Percentiles rank a stretch among this genome's conserved stretches.
Evolutionary conservation across 1,284 basidiomycete genomes (phyloP).

Genomic region (Fomitiporia mediterranea): DNA sequence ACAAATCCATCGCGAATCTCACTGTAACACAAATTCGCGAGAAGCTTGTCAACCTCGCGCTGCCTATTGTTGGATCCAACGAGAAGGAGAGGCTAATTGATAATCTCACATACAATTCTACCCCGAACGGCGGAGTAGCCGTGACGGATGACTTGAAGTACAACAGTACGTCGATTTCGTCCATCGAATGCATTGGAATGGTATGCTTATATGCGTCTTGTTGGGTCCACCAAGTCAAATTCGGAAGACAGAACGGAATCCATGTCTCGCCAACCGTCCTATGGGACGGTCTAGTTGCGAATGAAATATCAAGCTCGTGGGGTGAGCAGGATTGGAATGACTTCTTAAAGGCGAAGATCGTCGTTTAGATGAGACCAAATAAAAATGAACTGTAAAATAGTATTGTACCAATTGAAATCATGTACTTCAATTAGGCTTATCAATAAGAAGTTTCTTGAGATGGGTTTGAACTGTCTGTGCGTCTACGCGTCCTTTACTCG

Average conservation of each 20-base stretch:
- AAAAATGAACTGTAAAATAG: not conserved
- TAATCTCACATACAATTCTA: slow-evolving; percentile 57
- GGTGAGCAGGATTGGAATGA: slow-evolving; percentile 80
- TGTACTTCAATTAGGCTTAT: slow-evolving; percentile 2
- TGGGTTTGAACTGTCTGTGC: slow-evolving; percentile 44
- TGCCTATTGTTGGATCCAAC: slow-evolving; percentile 42
- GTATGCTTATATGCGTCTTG: slow-evolving; percentile 1
- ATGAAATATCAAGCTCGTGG: slow-evolving; percentile 81
- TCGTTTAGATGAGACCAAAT: slow-evolving; percentile 28
- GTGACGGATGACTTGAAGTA: slow-evolving; percentile 87
- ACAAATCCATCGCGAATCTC: slow-evolving; percentile 66
- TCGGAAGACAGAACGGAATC: slow-evolving; percentile 86
- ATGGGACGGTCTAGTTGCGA: slow-evolving; percentile 81
- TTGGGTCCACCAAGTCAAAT: slow-evolving; percentile 57
- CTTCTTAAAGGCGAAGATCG: slow-evolving; percentile 69
- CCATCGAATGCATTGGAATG: not conserved
- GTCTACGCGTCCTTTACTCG: slow-evolving; percentile 76
- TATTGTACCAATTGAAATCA: not conserved
- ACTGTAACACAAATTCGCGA: slow-evolving; percentile 73
- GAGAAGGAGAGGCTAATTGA: slow-evolving; percentile 52
- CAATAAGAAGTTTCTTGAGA: slow-evolving; percentile 41
- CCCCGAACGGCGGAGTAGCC: slow-evolving; percentile 68
- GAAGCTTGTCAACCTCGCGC: slow-evolving; percentile 62
- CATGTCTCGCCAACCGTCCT: slow-evolving; percentile 89
- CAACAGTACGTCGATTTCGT: slow-evolving; percentile 49